Base-by-base conservation (phyloP, 2,329 filamentous ascomycete species). In the Periconia sp. region DNA sequence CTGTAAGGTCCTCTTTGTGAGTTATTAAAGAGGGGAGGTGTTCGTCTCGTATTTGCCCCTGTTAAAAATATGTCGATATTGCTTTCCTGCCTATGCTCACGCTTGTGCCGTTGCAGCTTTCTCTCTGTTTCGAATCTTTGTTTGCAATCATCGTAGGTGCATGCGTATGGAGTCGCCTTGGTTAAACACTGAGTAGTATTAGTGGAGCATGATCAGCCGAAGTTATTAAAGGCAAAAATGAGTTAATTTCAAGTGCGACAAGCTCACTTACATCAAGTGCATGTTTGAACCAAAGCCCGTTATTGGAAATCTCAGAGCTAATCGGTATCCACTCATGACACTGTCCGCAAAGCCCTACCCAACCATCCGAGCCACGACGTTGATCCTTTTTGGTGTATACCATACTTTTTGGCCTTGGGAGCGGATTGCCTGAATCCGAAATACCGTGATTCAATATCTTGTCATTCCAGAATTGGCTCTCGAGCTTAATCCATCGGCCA, bases 1-100 rank as follows among this genome's bases (percentile, higher is more conserved):
- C 88, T 88, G 78, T 97, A 94, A 30, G 94, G 93, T 0, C 94
- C 94, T 10, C 91, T 90, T 74, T 97, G 94, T 5, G 88, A 93
- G 70, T 93, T 95, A 33, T 33, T 33, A 33, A 8, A 8, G 33
- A 37, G 79, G 23, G 3, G 23, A 8, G 8, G 3, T 27, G 23
- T 27, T 27, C 5, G 23, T 27, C 3, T 27, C 50, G 74, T 73
- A 41, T 63, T 69, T 35, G 70, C 68, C 23, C 63, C 51, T 13
- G 42, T 49, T 11, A 45, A 18, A 27, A 3, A 3, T 5, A 5
- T 27, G 41, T 20, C n/a, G 41, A 66, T 60, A 27, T 13, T 40
- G 53, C 31, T 18, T 53, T 37, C 68, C 59, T 80, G 70, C 45
- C 93, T 85, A 72, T 99, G 94, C 70, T 99, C 94, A 19, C 92